A percentile compares a stretch with the other conserved stretches of the same genome.
Evolutionary conservation across 805 yeast species (phyloP).

Genomic region (Saccharomycopsis lassenensis): DNA sequence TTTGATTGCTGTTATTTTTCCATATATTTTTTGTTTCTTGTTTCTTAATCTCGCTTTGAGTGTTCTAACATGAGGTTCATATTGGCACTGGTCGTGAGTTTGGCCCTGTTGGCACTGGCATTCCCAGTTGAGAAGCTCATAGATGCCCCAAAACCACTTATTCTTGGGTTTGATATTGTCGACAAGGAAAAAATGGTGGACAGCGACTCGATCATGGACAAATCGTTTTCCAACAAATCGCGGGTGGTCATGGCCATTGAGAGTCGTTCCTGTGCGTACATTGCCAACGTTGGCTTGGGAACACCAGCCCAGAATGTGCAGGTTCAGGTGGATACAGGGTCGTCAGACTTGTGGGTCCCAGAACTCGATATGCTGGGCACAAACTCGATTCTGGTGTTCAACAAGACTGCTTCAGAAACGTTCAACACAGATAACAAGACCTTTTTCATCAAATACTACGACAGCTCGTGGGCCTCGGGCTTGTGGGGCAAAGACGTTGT

Average conservation of each 20-base stretch:
- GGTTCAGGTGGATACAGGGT: slow-evolving; percentile 65
- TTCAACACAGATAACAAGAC: background rate
- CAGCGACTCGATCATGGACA: background rate
- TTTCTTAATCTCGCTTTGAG: too few species aligned
- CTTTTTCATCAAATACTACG: slow-evolving; percentile 9
- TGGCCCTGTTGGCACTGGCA: too few species aligned
- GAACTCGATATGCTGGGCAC: background rate
- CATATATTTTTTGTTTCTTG: too few species aligned
- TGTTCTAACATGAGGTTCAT: too few species aligned
- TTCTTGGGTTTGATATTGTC: slow-evolving; percentile 7
- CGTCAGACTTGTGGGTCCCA: slow-evolving; percentile 59
- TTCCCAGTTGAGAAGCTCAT: too few species aligned
- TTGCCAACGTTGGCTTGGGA: slow-evolving; percentile 40
- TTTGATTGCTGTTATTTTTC: too few species aligned
- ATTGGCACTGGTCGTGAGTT: too few species aligned
- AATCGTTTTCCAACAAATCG: background rate
- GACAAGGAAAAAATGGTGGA: slow-evolving; percentile 2
- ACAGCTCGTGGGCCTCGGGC: slow-evolving; percentile 10
- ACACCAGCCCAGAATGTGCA: slow-evolving; percentile 41
- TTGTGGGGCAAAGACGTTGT: slow-evolving; percentile 12
- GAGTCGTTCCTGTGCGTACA: slow-evolving; percentile 34
- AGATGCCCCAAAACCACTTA: too few species aligned
- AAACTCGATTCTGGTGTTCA: background rate
- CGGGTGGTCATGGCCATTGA: slow-evolving; percentile 14
- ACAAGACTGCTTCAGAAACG: background rate